Evolutionary conservation across 2,329 filamentous ascomycete genomes (phyloP), one percentile per base, ranked within the genome.

Genomic region (Exophiala sideris): DNA sequence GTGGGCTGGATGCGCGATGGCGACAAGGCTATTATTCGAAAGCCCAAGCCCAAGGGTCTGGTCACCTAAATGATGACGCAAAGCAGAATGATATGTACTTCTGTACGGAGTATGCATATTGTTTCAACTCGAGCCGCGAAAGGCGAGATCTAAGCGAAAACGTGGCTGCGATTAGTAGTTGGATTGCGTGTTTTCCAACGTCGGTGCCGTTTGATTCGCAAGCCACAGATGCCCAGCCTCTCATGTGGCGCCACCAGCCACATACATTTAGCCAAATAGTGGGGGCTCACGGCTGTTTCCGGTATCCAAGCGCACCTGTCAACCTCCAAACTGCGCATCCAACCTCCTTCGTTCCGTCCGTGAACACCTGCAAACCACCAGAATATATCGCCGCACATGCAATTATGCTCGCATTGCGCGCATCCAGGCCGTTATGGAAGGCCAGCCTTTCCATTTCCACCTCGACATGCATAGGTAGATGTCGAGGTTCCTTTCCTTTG

Each of bases 1-100:
- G 87, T 97, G 1, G 91, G 91, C 0, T 99, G 94, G 94, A 83
- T 91, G 66, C 74, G 89, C 64, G 85, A 89, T 38, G 85, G 81
- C 3, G 78, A 80, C 40, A 87, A 75, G 65, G 85, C 96, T 32
- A 76, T 91, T n/a, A 92, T 97, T 67, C 81, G 88, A 61, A 82
- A 79, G 66, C 67, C 69, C 12, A 74, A 68, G 58, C 21, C 51
- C 29, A 58, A 53, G 42, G 5, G 38, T 48, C 38, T 8, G 7
- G 24, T 8, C 40, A 24, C n/a, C 2, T 48, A 39, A 45, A 35
- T 44, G 44, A 34, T 42, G 34, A 44, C 39, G 48, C 38, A 21
- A 24, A 29, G 5, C 24, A 29, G 24, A 29, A 29, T 29, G 24
- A 29, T 29, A 29, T 29, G 24, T 29, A 29, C 24, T 29, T 29